Conservation (phyloP, 2,329 filamentous ascomycete species). For the Ophiocordyceps australis region DNA sequence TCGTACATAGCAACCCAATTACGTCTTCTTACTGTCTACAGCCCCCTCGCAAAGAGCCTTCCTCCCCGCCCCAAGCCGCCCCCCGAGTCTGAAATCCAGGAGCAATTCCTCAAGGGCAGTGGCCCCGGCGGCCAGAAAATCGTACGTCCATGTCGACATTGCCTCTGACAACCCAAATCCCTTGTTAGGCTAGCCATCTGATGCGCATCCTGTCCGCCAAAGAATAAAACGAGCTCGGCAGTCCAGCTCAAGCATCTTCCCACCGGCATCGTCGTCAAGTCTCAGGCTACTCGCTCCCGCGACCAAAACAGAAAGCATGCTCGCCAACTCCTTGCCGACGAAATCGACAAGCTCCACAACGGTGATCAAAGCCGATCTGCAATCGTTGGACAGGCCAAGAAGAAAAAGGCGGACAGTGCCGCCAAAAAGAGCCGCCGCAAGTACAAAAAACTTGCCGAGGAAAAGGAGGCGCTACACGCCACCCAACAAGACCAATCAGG, state of each 20-base stretch:
- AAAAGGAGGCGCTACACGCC: conserved; percentile 20
- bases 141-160: no score
- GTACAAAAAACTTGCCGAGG: conserved; percentile 44
- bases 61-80: conserved; percentile 59
- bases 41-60: conserved; percentile 31
- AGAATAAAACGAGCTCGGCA: conserved; percentile 94
- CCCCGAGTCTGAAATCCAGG: conserved; percentile 61
- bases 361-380: conserved; percentile 50
- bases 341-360: conserved; percentile 52
- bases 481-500: no score
- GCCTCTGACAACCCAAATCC: no score
- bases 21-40: conserved; percentile 13
- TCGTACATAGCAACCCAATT: background rate
- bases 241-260: conserved; percentile 84
- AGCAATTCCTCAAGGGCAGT: conserved; percentile 76
- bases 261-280: conserved; percentile 86
- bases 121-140: conserved; percentile 96
- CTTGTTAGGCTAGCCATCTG: no score
- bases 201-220: background rate
- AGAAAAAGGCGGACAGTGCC: conserved; percentile 55
- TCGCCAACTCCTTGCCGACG: conserved; percentile 56
- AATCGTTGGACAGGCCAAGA: conserved; percentile 43
- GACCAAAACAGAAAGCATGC: conserved; percentile 79
- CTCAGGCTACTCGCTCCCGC: conserved; percentile 74
- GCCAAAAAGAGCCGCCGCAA: conserved; percentile 73